Conservation (phyloP, 208 protist species). For the Acanthamoeba sp. region DNA sequence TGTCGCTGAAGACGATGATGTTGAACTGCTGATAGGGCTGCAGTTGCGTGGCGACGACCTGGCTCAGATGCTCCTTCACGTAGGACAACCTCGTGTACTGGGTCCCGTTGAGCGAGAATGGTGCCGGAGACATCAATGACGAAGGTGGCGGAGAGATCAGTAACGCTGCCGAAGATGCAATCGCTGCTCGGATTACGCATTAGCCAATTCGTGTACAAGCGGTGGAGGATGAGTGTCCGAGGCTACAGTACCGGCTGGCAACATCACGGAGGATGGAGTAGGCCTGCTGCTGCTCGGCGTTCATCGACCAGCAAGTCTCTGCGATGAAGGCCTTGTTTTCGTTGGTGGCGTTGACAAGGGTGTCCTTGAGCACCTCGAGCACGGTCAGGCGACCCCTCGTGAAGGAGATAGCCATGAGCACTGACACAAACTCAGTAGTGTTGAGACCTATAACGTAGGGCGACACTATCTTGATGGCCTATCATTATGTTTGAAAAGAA, state of each 20-base stretch:
- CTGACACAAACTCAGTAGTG: not conserved
- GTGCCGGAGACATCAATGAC: not conserved
- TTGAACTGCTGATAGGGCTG: constrained; percentile 19
- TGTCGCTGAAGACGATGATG: not conserved
- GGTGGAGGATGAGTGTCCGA: not conserved
- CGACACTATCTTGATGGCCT: not conserved
- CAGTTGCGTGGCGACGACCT: not conserved
- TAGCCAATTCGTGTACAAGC: not conserved
- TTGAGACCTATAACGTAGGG: not conserved
- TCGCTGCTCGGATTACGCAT: not conserved
- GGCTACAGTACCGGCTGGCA: not conserved
- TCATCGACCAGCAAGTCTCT: not conserved
- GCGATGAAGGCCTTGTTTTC: not conserved
- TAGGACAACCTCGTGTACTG: not conserved
- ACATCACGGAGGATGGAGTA: not conserved
- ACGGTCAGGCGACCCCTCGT: not conserved
- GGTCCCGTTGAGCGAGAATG: not conserved
- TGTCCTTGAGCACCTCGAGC: not conserved
- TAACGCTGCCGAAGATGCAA: not conserved
- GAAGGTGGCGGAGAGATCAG: not conserved
- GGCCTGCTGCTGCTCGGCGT: not conserved
- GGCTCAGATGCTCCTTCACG: not conserved
- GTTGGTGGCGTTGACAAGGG: not conserved
- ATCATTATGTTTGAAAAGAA: too few species aligned
- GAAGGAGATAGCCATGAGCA: not conserved